Base-by-base conservation (phyloP, 2,329 filamentous ascomycete genomes). In the Fusarium oligoseptatum region DNA sequence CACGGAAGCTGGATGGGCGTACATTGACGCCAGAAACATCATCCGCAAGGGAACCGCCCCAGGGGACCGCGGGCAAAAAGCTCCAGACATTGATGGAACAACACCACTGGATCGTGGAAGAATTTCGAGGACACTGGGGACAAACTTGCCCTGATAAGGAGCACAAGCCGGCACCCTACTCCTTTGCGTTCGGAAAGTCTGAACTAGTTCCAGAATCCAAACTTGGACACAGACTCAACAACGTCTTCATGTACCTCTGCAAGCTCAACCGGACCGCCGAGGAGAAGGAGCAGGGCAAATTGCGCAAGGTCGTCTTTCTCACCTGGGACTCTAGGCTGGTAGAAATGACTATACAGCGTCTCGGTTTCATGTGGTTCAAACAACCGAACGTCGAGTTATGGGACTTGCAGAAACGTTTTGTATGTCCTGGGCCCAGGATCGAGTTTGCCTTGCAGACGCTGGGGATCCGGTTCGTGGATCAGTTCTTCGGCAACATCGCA, bases 371-470 rank as follows among this genome's bases (percentile, higher is more conserved):
- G 10, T 57, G 55, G 55, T 57, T 57, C 50, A 32, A n/a, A 29
- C 50, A 55, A 20, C 50, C 50, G 12, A 55, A 55, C 17, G 27
- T 55, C 50, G 50, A 55, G 50, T 20, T 55, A 20, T 55, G 50
- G 50, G 50, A 55, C 50, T 20, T 55, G 27, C 50, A 55, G 50
- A 32, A 55, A 14, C 50, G 17, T 6, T 55, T 55, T 12, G 50
- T 32, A 12, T 32, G 27, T 8, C 55, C 55, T 36, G 55, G 55
- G 14, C 55, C 55, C 3, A 57, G 55, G 8, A 22, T 57, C 9
- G 55, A 57, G 32, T 57, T 57, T 57, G 55, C 55, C 29, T 37
- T 57, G 32, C 29, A 57, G 20, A n/a, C 32, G 17, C 55, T 57
- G 20, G 55, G 55, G 34, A 34, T 57, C 11, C 55, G 55, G 55